phyloP scores from a whole-genome alignment of 2,329 filamentous ascomycete species.

The Colletotrichum tabaci region DNA sequence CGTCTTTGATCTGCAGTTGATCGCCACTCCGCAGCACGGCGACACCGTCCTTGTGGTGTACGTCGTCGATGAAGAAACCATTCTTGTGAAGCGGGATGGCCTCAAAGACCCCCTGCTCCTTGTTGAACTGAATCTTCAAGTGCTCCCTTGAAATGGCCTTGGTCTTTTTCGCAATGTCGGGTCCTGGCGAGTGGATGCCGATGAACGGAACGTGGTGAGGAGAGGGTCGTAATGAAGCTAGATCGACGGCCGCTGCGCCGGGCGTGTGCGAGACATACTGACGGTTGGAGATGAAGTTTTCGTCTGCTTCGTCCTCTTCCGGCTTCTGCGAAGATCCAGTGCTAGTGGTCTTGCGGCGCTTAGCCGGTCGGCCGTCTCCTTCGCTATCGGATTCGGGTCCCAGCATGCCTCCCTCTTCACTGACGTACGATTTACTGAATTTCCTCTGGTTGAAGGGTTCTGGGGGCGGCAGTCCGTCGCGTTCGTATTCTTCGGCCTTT shows the following conservation, averaged over 20 bases:
- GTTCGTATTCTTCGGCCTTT: conserved; percentile 62
- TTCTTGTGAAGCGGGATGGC: conserved; percentile 74
- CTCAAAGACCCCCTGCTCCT: conserved; percentile 74
- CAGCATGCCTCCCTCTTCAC: conserved; percentile 78
- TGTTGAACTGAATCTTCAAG: conserved; percentile 80
- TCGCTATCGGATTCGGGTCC: conserved; percentile 74
- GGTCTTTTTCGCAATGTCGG: conserved; percentile 73
- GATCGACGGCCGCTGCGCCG: conserved; percentile 71
- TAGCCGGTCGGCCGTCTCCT: conserved; percentile 61
- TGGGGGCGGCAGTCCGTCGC: conserved; percentile 65
- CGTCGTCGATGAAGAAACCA: conserved; percentile 78
- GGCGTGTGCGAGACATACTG: conserved; percentile 74
- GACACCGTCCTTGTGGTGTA: conserved; percentile 68
- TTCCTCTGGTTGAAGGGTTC: conserved; percentile 66
- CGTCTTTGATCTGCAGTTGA: conserved; percentile 79
- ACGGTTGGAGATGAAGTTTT: conserved; percentile 68
- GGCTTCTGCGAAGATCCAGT: conserved; percentile 57
- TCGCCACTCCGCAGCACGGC: conserved; percentile 75
- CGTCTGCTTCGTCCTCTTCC: conserved; percentile 60
- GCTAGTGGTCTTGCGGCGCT: conserved; percentile 63
- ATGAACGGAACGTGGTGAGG: conserved; percentile 76
- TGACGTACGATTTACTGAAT: conserved; percentile 77
- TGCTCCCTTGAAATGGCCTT: conserved; percentile 83
- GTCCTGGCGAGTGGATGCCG: conserved; percentile 79
- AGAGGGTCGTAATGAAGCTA: conserved; percentile 72